A percentile compares a stretch with the other conserved stretches of the same genome.
Conservation (phyloP, 345 rosid species). For the Microcos paniculata region DNA sequence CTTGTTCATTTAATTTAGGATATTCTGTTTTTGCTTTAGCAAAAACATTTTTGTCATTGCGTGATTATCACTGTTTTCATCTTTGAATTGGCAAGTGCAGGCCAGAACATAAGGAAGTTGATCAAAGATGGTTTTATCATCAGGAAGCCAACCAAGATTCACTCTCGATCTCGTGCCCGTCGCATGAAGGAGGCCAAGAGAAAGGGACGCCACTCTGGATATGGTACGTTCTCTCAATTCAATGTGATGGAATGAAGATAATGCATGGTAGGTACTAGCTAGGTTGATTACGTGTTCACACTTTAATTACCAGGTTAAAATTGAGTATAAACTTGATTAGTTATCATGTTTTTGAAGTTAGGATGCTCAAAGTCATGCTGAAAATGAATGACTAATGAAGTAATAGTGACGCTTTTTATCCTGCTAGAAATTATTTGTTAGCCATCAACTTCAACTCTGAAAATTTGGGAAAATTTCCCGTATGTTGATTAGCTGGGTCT, state of each 20-base stretch:
- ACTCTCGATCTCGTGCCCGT: constrained; percentile 90
- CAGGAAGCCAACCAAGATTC: constrained; percentile 96
- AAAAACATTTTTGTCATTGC: background rate
- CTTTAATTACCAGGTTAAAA: background rate
- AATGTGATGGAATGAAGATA: background rate
- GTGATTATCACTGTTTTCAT: background rate
- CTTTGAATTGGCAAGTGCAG: constrained; percentile 32
- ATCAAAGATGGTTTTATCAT: constrained; percentile 96
- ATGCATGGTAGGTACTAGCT: background rate
- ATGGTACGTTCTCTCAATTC: constrained; percentile 50
- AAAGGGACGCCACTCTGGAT: constrained; percentile 97
- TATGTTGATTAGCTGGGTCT: background rate
- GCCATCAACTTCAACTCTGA: background rate
- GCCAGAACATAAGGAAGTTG: constrained; percentile 93
- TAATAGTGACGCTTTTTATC: too few species aligned
- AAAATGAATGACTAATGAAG: background rate
- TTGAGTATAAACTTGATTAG: background rate
- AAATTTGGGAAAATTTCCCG: background rate
- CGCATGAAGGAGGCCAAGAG: constrained; percentile 83
- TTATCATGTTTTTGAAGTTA: background rate
- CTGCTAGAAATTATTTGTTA: background rate
- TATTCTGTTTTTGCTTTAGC: background rate
- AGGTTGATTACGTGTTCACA: background rate
- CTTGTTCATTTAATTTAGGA: background rate
- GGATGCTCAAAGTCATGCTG: background rate